Evolutionary conservation across 805 yeast genomes (phyloP).

Genomic region (Barnettozyma pratensis): DNA sequence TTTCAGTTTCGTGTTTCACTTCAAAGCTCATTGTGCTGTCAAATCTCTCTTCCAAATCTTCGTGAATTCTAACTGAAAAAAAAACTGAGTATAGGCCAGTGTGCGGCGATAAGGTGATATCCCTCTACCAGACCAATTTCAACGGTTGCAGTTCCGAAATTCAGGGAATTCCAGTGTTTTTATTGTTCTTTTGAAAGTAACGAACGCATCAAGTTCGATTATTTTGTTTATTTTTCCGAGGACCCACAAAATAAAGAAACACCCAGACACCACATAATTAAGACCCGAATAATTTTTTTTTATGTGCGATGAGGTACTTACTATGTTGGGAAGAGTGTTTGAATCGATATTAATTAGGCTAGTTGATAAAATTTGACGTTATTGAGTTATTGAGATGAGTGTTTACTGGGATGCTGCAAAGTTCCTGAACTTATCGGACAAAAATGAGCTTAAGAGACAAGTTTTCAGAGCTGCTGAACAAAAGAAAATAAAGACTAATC

Average conservation of each 20-base stretch:
- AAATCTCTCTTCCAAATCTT: neutral
- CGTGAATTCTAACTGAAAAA: neutral
- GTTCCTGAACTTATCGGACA: constrained; percentile 4
- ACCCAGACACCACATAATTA: neutral
- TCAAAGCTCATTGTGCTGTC: constrained; percentile 1
- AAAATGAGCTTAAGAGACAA: constrained; percentile 7
- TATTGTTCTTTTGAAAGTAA: too few species aligned
- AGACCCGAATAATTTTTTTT: neutral
- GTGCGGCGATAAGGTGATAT: too few species aligned
- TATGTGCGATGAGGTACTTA: neutral
- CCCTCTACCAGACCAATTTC: too few species aligned
- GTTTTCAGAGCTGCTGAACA: constrained; percentile 45
- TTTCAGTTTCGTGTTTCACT: constrained; percentile 11
- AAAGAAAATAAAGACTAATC: constrained; percentile 52
- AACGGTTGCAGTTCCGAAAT: too few species aligned
- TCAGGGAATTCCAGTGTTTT: too few species aligned
- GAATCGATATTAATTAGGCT: too few species aligned
- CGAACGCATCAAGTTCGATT: too few species aligned
- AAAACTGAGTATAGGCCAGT: neutral
- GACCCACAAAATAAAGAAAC: neutral
- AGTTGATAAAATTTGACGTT: too few species aligned
- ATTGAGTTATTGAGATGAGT: constrained; percentile 1
- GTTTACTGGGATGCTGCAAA: constrained; percentile 10
- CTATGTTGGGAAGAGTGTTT: too few species aligned
- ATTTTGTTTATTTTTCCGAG: too few species aligned